phyloP scores from a whole-genome alignment of 2,329 filamentous ascomycete genomes.

The Furcasterigmium sp. region DNA sequence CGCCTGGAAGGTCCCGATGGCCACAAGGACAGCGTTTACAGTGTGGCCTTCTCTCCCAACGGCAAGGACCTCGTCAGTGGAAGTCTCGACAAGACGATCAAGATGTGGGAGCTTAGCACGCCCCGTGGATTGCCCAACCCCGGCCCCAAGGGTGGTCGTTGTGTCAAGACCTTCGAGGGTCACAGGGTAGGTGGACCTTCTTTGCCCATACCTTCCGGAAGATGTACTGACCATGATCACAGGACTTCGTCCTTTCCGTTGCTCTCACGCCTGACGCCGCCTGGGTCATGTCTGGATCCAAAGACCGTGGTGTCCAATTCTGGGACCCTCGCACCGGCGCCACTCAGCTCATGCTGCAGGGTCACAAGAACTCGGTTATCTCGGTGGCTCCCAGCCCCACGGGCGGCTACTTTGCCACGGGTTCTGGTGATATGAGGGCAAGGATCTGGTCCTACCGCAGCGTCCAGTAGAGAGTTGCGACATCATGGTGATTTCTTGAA shows the following conservation, averaged over 20 bases:
- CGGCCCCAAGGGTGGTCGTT: slow-evolving; percentile 79
- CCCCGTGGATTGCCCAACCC: slow-evolving; percentile 62
- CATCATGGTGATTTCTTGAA: not conserved
- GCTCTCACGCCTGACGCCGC: slow-evolving; percentile 89
- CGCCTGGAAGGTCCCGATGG: slow-evolving; percentile 88
- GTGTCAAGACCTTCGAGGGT: slow-evolving; percentile 93
- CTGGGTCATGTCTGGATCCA: slow-evolving; percentile 96
- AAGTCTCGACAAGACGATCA: slow-evolving; percentile 95
- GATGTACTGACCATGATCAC: slow-evolving; percentile 19
- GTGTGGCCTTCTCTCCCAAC: slow-evolving; percentile 90
- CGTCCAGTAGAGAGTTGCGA: slow-evolving; percentile 9
- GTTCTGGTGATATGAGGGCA: slow-evolving; percentile 94
- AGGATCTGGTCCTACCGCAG: slow-evolving; percentile 85
- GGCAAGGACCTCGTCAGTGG: slow-evolving; percentile 91
- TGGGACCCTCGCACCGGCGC: slow-evolving; percentile 94
- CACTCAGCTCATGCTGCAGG: slow-evolving; percentile 96
- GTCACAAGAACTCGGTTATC: slow-evolving; percentile 98
- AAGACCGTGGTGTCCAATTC: slow-evolving; percentile 96
- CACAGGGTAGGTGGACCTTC: slow-evolving; percentile 63
- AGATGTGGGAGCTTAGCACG: slow-evolving; percentile 93
- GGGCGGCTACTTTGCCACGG: slow-evolving; percentile 87
- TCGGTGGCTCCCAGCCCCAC: slow-evolving; percentile 91
- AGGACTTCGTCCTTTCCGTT: slow-evolving; percentile 96
- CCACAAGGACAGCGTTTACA: slow-evolving; percentile 96
- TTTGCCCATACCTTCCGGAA: not conserved